Conservation (phyloP, 192 early-diverging fungal genomes). For the Podila minutissima region DNA sequence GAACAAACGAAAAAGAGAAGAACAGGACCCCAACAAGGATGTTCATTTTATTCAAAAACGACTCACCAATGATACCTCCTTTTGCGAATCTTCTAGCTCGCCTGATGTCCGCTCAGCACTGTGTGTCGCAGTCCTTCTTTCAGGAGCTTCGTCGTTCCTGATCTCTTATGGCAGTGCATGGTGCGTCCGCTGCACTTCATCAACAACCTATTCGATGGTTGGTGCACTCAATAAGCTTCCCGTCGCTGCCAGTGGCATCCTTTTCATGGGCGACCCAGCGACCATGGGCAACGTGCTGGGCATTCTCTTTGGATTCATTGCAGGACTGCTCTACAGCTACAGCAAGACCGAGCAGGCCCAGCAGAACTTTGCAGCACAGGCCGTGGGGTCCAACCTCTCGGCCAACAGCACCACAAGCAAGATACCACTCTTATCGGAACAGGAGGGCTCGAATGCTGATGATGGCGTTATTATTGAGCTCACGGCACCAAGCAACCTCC, state of each 20-base stretch:
- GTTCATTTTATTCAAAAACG: background rate
- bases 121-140: conserved; percentile 77
- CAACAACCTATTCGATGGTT: conserved; percentile 95
- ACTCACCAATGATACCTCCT: background rate
- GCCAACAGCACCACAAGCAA: background rate
- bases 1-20: background rate
- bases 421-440: background rate
- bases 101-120: conserved; percentile 61
- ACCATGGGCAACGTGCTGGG: conserved; percentile 84
- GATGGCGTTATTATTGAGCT: conserved; percentile 45
- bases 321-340: conserved; percentile 79
- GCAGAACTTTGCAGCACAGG: conserved; percentile 27
- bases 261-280: conserved; percentile 92
- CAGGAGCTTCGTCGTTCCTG: conserved; percentile 86
- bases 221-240: conserved; percentile 99
- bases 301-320: conserved; percentile 87
- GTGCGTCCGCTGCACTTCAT: conserved; percentile 81
- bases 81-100: conserved; percentile 22
- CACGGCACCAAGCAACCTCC: conserved; percentile 24
- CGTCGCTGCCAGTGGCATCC: conserved; percentile 92
- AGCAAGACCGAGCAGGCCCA: conserved; percentile 71
- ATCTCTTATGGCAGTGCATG: conserved; percentile 89
- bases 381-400: conserved; percentile 15
- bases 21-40: conserved; percentile 3
- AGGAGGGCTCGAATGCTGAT: background rate